phyloP scores from a whole-genome alignment of 805 yeast species.

The Wickerhamiella australiensis region DNA sequence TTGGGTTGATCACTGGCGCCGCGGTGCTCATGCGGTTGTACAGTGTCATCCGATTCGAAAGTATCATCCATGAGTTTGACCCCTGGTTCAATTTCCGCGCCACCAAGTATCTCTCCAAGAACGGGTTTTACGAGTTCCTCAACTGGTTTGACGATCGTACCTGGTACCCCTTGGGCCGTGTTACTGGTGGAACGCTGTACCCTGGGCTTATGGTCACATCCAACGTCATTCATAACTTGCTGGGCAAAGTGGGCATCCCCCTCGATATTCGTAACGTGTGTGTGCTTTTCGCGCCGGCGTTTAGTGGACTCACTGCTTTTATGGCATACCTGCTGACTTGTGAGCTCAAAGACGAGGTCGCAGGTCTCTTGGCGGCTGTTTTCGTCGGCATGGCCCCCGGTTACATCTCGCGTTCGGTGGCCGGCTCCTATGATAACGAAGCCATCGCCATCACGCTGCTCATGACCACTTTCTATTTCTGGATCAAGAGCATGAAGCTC shows the following conservation, averaged over 20 bases:
- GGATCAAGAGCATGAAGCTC: constrained; percentile 87
- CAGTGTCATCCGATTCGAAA: constrained; percentile 92
- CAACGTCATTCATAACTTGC: constrained; percentile 71
- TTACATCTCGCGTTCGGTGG: constrained; percentile 94
- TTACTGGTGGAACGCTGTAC: constrained; percentile 95
- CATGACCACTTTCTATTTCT: constrained; percentile 88
- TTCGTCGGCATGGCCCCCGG: constrained; percentile 98
- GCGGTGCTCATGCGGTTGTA: constrained; percentile 85
- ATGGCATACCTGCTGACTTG: constrained; percentile 77
- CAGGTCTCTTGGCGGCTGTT: constrained; percentile 84
- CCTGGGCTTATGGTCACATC: constrained; percentile 98
- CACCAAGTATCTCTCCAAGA: constrained; percentile 74
- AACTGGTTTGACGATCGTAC: constrained; percentile 99
- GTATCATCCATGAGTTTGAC: constrained; percentile 88
- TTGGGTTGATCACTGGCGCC: constrained; percentile 74
- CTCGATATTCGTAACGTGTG: constrained; percentile 91
- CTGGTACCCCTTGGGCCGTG: constrained; percentile 98
- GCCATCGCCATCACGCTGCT: constrained; percentile 94
- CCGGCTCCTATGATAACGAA: constrained; percentile 97
- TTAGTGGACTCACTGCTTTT: constrained; percentile 82
- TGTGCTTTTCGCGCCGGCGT: constrained; percentile 93
- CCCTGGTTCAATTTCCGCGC: constrained; percentile 72
- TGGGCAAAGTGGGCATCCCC: constrained; percentile 59
- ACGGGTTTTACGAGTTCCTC: constrained; percentile 79
- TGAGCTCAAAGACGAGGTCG: constrained; percentile 80